Base-by-base conservation (phyloP, 768 basidiomycete genomes). In the Omphalotus guepiniiformis region DNA sequence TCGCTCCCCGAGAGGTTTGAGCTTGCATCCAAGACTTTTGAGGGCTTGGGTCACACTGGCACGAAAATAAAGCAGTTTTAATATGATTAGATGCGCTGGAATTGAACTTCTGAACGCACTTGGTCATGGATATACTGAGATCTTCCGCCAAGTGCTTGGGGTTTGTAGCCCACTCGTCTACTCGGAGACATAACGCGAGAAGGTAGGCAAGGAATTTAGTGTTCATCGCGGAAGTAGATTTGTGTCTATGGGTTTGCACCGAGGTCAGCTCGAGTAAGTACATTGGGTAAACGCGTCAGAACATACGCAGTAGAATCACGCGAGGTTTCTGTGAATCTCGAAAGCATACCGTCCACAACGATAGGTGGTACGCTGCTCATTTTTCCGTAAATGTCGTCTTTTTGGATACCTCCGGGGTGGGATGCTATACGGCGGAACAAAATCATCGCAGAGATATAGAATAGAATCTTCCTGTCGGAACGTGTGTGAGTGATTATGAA, bases 371-470 rank as follows among this genome's bases (percentile, higher is more conserved):
- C 72, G 3, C 66, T 63, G 1, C 72, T 56, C 48, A 95, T 67
- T 48, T 76, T 76, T 38, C 84, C 78, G 32, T 74, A 68, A 6
- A 88, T 48, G 12, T 69, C 67, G 9, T 77, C 72, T 55, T 81
- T 78, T 36, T 78, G 61, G 57, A 78, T 53, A 26, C 62, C 53
- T 64, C 64, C 42, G 47, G 66, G 66, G 47, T 54, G 53, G 23
- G 60, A 55, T 6, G 73, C 65, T 0, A 73, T 58, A 53, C 72
- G 70, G 37, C 79, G 75, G 66, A 94, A 87, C 7, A 76, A 69
- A 50, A 94, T 69, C 76, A 98, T 83, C n/a, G 78, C 68, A 1
- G 92, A 82, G 53, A 95, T 83, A 67, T 92, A 94, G 48, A 85
- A 68, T 25, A 93, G 56, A 39, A 88, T 78, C 66, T 85, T 87